These are phyloP conservation scores for Skeletonema menzelii DNA, from an alignment of 108 stramenopile species.

Conservation along the genomic window DNA sequence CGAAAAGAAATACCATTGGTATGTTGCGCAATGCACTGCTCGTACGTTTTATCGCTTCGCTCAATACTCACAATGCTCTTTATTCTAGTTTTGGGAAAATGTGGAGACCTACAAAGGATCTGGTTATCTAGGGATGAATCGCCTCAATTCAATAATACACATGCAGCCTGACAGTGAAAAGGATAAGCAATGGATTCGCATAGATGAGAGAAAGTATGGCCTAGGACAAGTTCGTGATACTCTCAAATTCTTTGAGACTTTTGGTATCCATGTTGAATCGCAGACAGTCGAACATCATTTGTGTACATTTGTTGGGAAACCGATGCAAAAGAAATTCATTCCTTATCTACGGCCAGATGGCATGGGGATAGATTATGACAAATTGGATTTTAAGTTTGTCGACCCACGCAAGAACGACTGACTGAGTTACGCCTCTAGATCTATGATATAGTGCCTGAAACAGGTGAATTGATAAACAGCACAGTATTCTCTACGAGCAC, in stretches of 20 bases:
- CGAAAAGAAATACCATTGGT: conserved; percentile 60
- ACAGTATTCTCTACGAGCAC: background rate
- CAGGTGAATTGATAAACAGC: background rate
- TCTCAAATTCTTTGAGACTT: conserved; percentile 73
- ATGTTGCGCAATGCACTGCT: too few species aligned
- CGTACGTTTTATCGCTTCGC: too few species aligned
- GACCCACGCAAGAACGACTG: conserved; percentile 17
- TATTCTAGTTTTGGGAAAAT: conserved; percentile 75
- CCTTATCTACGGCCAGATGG: conserved; percentile 62
- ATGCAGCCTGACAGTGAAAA: conserved; percentile 57
- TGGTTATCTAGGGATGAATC: conserved; percentile 70
- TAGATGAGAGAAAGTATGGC: conserved; percentile 71
- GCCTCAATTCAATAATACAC: conserved; percentile 83
- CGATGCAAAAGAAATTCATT: conserved; percentile 73
- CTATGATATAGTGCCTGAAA: background rate
- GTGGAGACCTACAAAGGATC: conserved; percentile 55
- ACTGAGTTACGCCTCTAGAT: background rate
- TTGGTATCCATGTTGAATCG: conserved; percentile 80
- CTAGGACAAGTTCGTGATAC: conserved; percentile 74
- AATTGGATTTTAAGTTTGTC: conserved; percentile 53
- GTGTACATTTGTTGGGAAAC: conserved; percentile 88
- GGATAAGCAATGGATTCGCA: conserved; percentile 45
- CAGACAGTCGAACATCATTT: conserved; percentile 74
- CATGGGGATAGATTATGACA: conserved; percentile 80
- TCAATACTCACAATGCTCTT: too few species aligned